Evolutionary conservation across 345 rosid genomes (phyloP).

Genomic region (Angophora floribunda): DNA sequence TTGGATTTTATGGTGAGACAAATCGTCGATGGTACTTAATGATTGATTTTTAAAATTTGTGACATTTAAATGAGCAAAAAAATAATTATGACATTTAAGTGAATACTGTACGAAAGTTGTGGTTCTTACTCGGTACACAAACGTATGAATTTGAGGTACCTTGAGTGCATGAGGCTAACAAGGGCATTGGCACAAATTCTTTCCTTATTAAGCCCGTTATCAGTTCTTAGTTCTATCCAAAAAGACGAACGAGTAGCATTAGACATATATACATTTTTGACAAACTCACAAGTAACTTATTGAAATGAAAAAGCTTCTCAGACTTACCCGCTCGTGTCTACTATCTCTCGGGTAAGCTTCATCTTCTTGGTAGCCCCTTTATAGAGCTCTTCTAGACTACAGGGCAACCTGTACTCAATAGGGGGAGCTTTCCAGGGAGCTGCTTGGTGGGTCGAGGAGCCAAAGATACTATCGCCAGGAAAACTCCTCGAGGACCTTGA

Average conservation of each 20-base stretch:
- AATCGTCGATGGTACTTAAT: no score
- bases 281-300: background rate
- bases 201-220: background rate
- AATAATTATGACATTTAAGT: no score
- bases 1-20: no score
- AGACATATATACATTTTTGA: background rate
- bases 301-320: background rate
- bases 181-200: background rate
- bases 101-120: no score
- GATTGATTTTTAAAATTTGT: no score
- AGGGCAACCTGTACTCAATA: slow-evolving; percentile 46
- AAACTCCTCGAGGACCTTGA: slow-evolving; percentile 38
- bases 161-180: background rate
- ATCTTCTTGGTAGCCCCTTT: slow-evolving; percentile 75
- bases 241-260: background rate
- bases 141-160: background rate
- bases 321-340: slow-evolving; percentile 59
- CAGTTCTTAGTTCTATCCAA: background rate
- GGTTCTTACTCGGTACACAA: background rate
- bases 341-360: slow-evolving; percentile 77
- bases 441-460: slow-evolving; percentile 1
- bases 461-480: slow-evolving; percentile 58
- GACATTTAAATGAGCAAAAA: no score
- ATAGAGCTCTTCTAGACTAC: slow-evolving; percentile 68
- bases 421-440: slow-evolving; percentile 47